Evolutionary conservation across 2,329 filamentous ascomycete species (phyloP).

Genomic region (Pseudogymnoascus sp.): DNA sequence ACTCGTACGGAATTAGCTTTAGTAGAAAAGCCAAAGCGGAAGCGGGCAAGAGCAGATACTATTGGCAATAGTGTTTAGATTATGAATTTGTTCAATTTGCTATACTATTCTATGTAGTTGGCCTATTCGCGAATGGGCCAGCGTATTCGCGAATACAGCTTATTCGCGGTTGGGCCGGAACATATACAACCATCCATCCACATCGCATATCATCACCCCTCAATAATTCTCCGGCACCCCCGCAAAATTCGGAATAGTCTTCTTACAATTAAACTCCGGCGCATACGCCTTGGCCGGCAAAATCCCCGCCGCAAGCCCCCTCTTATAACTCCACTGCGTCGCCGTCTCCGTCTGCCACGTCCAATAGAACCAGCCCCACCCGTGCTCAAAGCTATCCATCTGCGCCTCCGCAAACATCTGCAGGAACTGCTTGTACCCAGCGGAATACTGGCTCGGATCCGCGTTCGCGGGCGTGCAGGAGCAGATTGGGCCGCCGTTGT

Average conservation of each 20-base stretch:
- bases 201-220: not conserved
- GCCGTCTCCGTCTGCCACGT: slow-evolving; percentile 88
- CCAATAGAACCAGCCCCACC: slow-evolving; percentile 99
- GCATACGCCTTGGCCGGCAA: slow-evolving; percentile 68
- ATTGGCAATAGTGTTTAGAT: too few species aligned
- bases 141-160: too few species aligned
- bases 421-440: slow-evolving; percentile 75
- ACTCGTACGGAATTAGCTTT: too few species aligned
- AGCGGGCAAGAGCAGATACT: too few species aligned
- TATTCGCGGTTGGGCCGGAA: too few species aligned
- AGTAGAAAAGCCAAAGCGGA: too few species aligned
- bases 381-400: slow-evolving; percentile 87
- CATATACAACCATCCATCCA: too few species aligned
- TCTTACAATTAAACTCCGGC: slow-evolving; percentile 58
- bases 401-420: slow-evolving; percentile 89
- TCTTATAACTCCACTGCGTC: slow-evolving; percentile 86
- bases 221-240: slow-evolving; percentile 43
- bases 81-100: too few species aligned
- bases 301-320: slow-evolving; percentile 67
- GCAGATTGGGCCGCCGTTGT: slow-evolving; percentile 47
- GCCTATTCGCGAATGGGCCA: too few species aligned
- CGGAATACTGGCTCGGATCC: slow-evolving; percentile 56
- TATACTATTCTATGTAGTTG: too few species aligned
- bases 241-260: slow-evolving; percentile 43
- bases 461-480: slow-evolving; percentile 70